These are phyloP conservation scores for Metarhizium rileyi DNA, from an alignment of 2,329 filamentous ascomycete species.

Conservation along the genomic window DNA sequence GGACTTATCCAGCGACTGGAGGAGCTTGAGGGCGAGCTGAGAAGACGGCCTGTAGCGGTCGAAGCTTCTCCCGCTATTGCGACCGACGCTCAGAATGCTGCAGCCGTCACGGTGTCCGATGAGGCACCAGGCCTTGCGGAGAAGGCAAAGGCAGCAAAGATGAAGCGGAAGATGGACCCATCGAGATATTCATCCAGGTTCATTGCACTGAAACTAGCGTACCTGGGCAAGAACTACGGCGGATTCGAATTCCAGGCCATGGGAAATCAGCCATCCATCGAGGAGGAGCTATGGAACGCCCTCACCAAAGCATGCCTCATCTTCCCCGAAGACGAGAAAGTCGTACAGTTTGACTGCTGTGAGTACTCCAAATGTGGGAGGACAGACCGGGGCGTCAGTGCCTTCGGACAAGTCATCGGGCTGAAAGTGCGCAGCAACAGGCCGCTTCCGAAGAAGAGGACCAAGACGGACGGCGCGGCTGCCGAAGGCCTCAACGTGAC, in stretches of 20 bases:
- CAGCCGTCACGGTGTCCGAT: not conserved
- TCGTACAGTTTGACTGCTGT: slow-evolving; percentile 70
- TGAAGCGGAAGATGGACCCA: slow-evolving; percentile 57
- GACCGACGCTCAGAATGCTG: not conserved
- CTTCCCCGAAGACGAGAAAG: slow-evolving; percentile 52
- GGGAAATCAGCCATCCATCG: slow-evolving; percentile 68
- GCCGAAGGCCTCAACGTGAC: slow-evolving; percentile 14
- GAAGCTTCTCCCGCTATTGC: slow-evolving; percentile 15
- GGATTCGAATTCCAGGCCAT: slow-evolving; percentile 81
- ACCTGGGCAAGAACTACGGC: slow-evolving; percentile 83
- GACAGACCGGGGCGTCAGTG: slow-evolving; percentile 88
- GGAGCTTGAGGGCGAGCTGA: slow-evolving; percentile 56
- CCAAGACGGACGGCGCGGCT: slow-evolving; percentile 15
- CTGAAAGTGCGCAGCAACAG: slow-evolving; percentile 72
- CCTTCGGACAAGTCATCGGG: slow-evolving; percentile 91
- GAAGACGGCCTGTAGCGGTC: slow-evolving; percentile 27
- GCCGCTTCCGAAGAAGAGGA: slow-evolving; percentile 38
- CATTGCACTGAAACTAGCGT: slow-evolving; percentile 88
- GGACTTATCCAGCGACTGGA: slow-evolving; percentile 59
- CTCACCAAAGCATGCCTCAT: slow-evolving; percentile 75
- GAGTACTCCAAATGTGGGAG: slow-evolving; percentile 94
- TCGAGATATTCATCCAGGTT: slow-evolving; percentile 72
- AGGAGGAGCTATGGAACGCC: slow-evolving; percentile 90
- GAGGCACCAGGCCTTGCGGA: not conserved
- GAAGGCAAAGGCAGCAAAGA: slow-evolving; percentile 27